phyloP scores from a whole-genome alignment of 1,284 basidiomycete species.

The Heterobasidion occidentale region DNA sequence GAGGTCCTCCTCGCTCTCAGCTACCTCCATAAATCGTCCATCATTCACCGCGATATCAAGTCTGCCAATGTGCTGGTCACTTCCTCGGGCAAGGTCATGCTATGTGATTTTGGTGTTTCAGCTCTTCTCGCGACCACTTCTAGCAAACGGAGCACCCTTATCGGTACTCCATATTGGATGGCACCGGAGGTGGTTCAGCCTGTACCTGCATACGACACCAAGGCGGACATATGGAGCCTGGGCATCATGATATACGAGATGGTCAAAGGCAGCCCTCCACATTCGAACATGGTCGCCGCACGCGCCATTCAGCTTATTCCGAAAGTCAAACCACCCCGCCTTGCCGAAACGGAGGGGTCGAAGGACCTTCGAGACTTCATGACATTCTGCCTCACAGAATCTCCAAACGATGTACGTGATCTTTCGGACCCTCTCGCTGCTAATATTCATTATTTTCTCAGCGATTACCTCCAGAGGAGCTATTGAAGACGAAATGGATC shows the following conservation, averaged over 20 bases:
- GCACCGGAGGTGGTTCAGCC: constrained; percentile 93
- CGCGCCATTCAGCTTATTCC: constrained; percentile 91
- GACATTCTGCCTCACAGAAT: constrained; percentile 77
- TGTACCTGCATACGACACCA: constrained; percentile 84
- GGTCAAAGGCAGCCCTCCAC: constrained; percentile 89
- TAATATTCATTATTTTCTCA: constrained; percentile 24
- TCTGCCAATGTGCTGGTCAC: constrained; percentile 94
- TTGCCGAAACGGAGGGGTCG: constrained; percentile 73
- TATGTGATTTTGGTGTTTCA: constrained; percentile 96
- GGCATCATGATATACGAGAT: constrained; percentile 96
- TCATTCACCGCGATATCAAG: constrained; percentile 96
- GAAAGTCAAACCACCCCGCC: constrained; percentile 75
- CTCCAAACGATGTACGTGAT: constrained; percentile 63
- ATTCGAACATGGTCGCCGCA: constrained; percentile 76
- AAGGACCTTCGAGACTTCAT: constrained; percentile 90
- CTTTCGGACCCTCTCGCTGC: neutral
- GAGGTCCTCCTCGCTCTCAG: constrained; percentile 83
- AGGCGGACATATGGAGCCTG: constrained; percentile 95
- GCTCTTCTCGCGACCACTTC: constrained; percentile 82
- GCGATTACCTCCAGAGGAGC: constrained; percentile 86
- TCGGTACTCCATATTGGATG: constrained; percentile 99
- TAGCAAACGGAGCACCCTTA: constrained; percentile 90
- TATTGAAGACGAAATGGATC: constrained; percentile 92
- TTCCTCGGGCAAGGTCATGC: constrained; percentile 80
- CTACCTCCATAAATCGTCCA: constrained; percentile 89